Evolutionary conservation across 768 basidiomycete genomes (phyloP), one percentile per base, ranked within the genome.

Genomic region (Plicaturopsis crispa): DNA sequence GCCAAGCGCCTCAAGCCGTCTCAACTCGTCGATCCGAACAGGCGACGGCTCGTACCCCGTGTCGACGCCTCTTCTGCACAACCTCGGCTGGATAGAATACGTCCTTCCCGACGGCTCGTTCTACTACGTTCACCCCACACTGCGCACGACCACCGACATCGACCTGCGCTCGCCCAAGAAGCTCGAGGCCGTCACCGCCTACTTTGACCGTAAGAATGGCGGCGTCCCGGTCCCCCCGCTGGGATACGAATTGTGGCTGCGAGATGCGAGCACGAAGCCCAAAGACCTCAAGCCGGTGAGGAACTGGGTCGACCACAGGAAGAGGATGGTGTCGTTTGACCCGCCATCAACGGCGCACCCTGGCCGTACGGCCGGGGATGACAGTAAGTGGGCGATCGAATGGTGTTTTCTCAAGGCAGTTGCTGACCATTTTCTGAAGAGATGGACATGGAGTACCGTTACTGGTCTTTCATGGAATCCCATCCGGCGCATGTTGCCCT

Each of bases 381-480:
- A 74, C 24, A 54, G 71, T 73, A 31, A 57, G 70, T 44, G 10
- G 31, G 14, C 13, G 14, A 30, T 19, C 21, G 13, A n/a, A 35
- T 10, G 10, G 13, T 11, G 5, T 33, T 12, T 5, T 22, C 17
- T 11, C 10, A 20, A n/a, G n/a, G n/a, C n/a, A n/a, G n/a, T n/a
- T n/a, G n/a, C n/a, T n/a, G n/a, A n/a, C n/a, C n/a, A n/a, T n/a
- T n/a, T n/a, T n/a, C n/a, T n/a, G n/a, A 44, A 88, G 87, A 73
- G 33, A 62, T 85, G 16, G 84, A 88, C 39, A 68, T 78, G 49
- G 83, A 86, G 51, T 85, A 82, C 48, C 67, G 81, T 39, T 90
- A 87, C 51, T 90, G 88, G 88, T 63, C 75, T 5, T 90, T 80
- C 51, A 70, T 90, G 60, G 82, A 87, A 55, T 60, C 72, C 23